These are phyloP conservation scores for Ligustrum vulgare DNA, from an alignment of 257 asterid genomes.

Conservation along the genomic window DNA sequence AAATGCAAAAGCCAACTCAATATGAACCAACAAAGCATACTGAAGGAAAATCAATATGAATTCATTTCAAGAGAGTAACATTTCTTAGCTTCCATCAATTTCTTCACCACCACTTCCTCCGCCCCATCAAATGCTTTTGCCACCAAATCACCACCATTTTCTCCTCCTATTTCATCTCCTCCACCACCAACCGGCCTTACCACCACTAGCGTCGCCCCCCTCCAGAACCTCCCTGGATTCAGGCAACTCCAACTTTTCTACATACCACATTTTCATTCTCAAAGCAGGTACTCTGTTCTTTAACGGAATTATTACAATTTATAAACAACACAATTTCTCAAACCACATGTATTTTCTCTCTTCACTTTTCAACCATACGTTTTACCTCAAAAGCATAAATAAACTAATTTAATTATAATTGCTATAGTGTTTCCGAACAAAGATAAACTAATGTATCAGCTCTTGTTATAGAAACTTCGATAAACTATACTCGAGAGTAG, in stretches of 20 bases:
- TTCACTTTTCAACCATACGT: too few relatives aligned
- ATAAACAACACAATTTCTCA: too few relatives aligned
- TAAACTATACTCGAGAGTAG: too few relatives aligned
- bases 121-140: conserved; percentile 41
- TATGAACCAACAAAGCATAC: too few relatives aligned
- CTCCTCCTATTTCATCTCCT: conserved; percentile 21
- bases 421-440: too few relatives aligned
- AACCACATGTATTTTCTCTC: too few relatives aligned
- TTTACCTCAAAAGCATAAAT: too few relatives aligned
- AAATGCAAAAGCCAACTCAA: too few relatives aligned
- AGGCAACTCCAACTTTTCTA: conserved; percentile 55
- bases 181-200: conserved; percentile 47
- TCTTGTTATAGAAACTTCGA: too few relatives aligned
- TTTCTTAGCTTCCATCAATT: conserved; percentile 51
- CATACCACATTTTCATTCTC: conserved; percentile 77
- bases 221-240: conserved; percentile 51
- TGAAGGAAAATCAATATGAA: conserved; percentile 42
- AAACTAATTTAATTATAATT: too few relatives aligned
- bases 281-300: conserved; percentile 58
- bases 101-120: conserved; percentile 32
- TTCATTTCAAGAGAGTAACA: conserved; percentile 67
- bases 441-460: too few relatives aligned
- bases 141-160: conserved; percentile 37
- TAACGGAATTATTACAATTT: too few relatives aligned
- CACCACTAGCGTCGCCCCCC: conserved; percentile 72